Base-by-base conservation (phyloP, 1,284 basidiomycete genomes). In the Wallemia mellicola region DNA sequence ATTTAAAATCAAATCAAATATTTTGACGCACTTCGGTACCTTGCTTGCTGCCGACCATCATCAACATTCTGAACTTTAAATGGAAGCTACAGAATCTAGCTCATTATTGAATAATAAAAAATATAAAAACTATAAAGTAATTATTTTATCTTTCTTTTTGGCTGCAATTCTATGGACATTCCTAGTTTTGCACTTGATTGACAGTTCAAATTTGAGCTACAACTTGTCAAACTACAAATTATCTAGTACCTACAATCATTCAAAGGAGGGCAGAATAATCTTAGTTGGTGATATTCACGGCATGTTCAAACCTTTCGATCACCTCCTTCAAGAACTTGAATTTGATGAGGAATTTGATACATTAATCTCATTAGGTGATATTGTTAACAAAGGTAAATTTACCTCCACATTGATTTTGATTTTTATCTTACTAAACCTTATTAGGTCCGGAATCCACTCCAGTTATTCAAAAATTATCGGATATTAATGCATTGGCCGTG, bases 251-350 rank as follows among this genome's bases (percentile, higher is more conserved):
- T 48, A 48, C 38, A 3, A 15, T n/a, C 14, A 48, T n/a, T 11
- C 14, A n/a, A 48, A 48, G 38, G 58, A 28, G 2, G 38, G 30
- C 15, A 19, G 55, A 2, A 26, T 26, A 19, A 57, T 57, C n/a
- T 17, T 57, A 5, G 55, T 57, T 15, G 55, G 55, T 28, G 55
- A 57, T 57, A 57, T 57, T 26, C 55, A 57, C 24, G 55, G 55
- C 3, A 57, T 57, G 55, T n/a, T 28, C 3, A 14, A 19, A 9
- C 55, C 55, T 11, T 57, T 57, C 22, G 55, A 57, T 19, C 22
- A 57, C 25, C 55, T 57, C 55, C 9, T 57, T 15, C 5, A 57
- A 2, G 25, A 27, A 26, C 15, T 57, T 2, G 15, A 28, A 2
- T 57, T 7, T 25, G 25, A 28, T 26, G 9, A 26, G 55, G 27